These are phyloP conservation scores for Secale cereale DNA, from an alignment of 176 grass and related monocot genomes.

Conservation along the genomic window DNA sequence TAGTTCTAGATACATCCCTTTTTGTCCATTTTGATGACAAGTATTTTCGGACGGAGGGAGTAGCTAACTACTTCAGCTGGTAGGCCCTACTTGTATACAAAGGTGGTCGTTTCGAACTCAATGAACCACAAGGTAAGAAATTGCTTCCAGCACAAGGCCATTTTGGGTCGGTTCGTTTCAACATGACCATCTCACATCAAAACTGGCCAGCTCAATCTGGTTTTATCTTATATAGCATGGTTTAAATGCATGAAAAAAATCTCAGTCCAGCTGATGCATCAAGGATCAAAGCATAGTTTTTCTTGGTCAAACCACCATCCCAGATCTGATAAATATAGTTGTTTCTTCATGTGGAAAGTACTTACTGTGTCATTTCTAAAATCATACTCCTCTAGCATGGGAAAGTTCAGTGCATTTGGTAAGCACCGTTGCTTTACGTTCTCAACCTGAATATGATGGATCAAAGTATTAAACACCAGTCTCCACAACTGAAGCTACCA, in stretches of 20 bases:
- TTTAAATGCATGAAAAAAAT: not conserved
- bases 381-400: conserved; percentile 95
- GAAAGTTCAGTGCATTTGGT: conserved; percentile 87
- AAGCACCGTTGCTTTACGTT: conserved; percentile 84
- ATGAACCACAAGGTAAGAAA: not conserved
- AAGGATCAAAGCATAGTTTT: conserved; percentile 4
- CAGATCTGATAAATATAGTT: not conserved
- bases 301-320: not conserved
- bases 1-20: no score
- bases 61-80: not conserved
- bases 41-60: no score
- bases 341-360: conserved; percentile 10
- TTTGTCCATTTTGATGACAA: no score
- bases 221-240: not conserved
- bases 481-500: not conserved
- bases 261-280: not conserved
- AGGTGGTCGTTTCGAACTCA: not conserved
- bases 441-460: conserved; percentile 62
- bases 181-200: conserved; percentile 2
- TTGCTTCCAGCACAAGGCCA: not conserved
- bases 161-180: not conserved
- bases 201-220: not conserved
- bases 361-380: conserved; percentile 91
- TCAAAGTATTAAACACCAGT: conserved; percentile 15
- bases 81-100: not conserved